Conservation (phyloP, 2,329 filamentous ascomycete genomes). For the Diaporthe batatas region DNA sequence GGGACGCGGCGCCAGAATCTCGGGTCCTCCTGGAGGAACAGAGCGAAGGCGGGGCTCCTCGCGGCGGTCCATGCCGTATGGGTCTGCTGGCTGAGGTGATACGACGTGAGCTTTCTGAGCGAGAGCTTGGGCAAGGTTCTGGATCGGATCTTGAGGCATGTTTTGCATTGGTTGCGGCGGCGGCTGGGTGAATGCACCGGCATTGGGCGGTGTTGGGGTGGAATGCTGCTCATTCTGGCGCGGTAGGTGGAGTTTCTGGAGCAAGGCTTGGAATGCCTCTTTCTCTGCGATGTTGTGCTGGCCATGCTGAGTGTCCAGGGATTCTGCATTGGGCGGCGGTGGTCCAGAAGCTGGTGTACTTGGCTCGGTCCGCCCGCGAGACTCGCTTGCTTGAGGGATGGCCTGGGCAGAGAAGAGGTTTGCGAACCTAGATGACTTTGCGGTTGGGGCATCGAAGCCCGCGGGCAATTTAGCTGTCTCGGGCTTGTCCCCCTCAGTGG, state of each 20-base stretch:
- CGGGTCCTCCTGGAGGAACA: constrained; percentile 59
- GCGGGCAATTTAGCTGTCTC: constrained; percentile 57
- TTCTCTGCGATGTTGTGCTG: constrained; percentile 75
- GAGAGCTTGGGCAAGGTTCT: constrained; percentile 38
- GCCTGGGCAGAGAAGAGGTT: constrained; percentile 80
- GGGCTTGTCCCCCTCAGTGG: constrained; percentile 55
- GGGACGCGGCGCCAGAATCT: constrained; percentile 66
- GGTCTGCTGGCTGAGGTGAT: constrained; percentile 64
- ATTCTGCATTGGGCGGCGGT: constrained; percentile 39
- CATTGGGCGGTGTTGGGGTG: constrained; percentile 58
- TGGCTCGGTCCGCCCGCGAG: constrained; percentile 63
- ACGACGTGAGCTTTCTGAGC: constrained; percentile 55
- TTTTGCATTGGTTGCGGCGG: constrained; percentile 45
- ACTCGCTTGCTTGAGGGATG: constrained; percentile 48
- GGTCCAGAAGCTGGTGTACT: constrained; percentile 57
- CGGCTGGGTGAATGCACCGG: constrained; percentile 59
- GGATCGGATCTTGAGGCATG: constrained; percentile 39
- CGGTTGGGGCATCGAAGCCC: constrained; percentile 17
- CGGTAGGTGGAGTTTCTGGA: constrained; percentile 81
- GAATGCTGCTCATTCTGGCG: constrained; percentile 36
- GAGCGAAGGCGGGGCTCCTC: constrained; percentile 59
- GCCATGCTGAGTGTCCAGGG: constrained; percentile 29
- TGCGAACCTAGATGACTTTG: constrained; percentile 86
- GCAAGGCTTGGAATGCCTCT: constrained; percentile 85
- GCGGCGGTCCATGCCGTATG: constrained; percentile 60